phyloP scores from a whole-genome alignment of 768 basidiomycete genomes.

The Russula abietina region DNA sequence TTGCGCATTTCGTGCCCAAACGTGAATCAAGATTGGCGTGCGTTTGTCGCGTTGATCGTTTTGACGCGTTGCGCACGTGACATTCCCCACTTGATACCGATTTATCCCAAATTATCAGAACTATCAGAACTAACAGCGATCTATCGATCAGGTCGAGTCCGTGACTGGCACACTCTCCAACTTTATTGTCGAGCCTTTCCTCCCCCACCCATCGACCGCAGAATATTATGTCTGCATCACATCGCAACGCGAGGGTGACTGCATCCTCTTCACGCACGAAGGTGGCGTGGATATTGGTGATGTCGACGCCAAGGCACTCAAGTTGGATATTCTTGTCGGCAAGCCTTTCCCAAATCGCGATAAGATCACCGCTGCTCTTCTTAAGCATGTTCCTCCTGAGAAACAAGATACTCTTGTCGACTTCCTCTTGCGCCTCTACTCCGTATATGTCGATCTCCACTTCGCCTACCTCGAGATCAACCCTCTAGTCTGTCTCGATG shows the following conservation, averaged over 20 bases:
- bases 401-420: slow-evolving; percentile 92
- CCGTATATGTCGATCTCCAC: slow-evolving; percentile 97
- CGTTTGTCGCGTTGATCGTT: not conserved
- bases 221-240: slow-evolving; percentile 99
- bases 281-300: slow-evolving; percentile 99
- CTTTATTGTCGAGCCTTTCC: slow-evolving; percentile 99
- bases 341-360: slow-evolving; percentile 78
- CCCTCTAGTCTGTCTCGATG: slow-evolving; percentile 92
- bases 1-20: slow-evolving; percentile 9
- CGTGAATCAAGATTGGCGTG: not conserved
- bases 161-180: slow-evolving; percentile 93
- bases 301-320: slow-evolving; percentile 94
- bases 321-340: slow-evolving; percentile 74
- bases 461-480: slow-evolving; percentile 99
- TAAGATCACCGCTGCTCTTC: slow-evolving; percentile 65
- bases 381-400: slow-evolving; percentile 72
- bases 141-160: slow-evolving; percentile 66
- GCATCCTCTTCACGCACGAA: slow-evolving; percentile 97
- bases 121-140: slow-evolving; percentile 7
- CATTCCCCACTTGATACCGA: not conserved
- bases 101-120: not conserved
- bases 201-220: slow-evolving; percentile 87
- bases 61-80: slow-evolving; percentile 24
- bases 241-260: slow-evolving; percentile 89
- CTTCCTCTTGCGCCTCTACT: slow-evolving; percentile 92